These are phyloP conservation scores for Russula sp. DNA, from an alignment of 768 basidiomycete genomes.

Conservation along the genomic window DNA sequence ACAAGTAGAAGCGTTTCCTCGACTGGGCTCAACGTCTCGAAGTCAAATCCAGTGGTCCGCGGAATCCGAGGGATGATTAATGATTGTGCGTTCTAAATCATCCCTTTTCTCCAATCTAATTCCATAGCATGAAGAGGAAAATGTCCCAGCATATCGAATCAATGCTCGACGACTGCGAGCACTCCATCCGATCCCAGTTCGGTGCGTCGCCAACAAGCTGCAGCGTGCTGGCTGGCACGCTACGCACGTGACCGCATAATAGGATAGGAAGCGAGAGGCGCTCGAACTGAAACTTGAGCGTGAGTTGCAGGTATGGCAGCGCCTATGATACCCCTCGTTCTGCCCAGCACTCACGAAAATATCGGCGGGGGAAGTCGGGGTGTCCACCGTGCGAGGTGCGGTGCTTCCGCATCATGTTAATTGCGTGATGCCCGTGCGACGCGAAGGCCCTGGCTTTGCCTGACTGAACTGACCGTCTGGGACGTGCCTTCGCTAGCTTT, in stretches of 20 bases:
- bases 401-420: conserved; percentile 10
- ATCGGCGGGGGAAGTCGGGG: background rate
- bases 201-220: conserved; percentile 22
- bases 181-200: conserved; percentile 9
- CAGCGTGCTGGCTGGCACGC: conserved; percentile 58
- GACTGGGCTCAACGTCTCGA: conserved; percentile 63
- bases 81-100: conserved; percentile 18
- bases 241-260: conserved; percentile 43
- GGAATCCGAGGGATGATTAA: conserved; percentile 13
- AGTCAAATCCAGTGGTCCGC: conserved; percentile 44
- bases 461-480: conserved; percentile 19
- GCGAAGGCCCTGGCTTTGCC: conserved; percentile 11
- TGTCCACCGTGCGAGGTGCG: conserved; percentile 22
- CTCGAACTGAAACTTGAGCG: conserved; percentile 56
- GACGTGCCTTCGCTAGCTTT: conserved; percentile 15
- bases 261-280: conserved; percentile 43
- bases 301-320: conserved; percentile 56
- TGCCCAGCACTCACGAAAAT: background rate
- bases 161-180: conserved; percentile 14
- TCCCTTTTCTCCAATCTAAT: background rate
- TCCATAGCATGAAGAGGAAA: background rate
- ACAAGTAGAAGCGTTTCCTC: conserved; percentile 44
- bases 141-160: conserved; percentile 32
- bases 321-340: background rate
- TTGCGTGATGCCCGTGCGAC: conserved; percentile 15